A percentile compares a stretch with the other conserved stretches of the same genome.
These are phyloP conservation scores for Lolium rigidum DNA, from an alignment of 176 grass and related monocot genomes.

Conservation along the genomic window DNA sequence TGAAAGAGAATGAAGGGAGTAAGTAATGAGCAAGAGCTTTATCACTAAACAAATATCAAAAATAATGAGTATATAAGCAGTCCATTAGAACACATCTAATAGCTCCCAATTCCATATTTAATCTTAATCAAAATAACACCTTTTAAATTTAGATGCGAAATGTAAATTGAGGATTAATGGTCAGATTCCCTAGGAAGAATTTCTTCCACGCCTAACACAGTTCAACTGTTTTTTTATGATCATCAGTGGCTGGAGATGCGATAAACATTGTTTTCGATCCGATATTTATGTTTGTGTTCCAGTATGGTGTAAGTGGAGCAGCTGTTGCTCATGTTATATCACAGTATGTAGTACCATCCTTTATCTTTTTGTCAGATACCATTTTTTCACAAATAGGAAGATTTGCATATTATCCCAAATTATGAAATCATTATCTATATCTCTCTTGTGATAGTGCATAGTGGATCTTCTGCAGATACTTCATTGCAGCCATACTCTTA, in stretches of 20 bases:
- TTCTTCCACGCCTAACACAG: not conserved
- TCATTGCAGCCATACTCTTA: conserved; percentile 78
- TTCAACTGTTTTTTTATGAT: conserved; percentile 37
- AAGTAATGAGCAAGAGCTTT: not conserved
- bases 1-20: not conserved
- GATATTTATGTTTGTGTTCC: conserved; percentile 92
- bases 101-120: not conserved
- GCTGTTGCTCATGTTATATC: conserved; percentile 98
- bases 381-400: not conserved
- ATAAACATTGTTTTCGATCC: conserved; percentile 90
- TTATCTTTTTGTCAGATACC: not conserved
- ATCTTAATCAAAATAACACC: not conserved
- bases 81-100: not conserved
- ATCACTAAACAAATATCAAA: not conserved
- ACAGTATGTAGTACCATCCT: conserved; percentile 70
- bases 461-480: conserved; percentile 63
- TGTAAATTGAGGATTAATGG: not conserved
- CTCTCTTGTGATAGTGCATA: conserved; percentile 41
- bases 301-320: conserved; percentile 83
- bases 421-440: conserved; percentile 43
- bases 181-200: not conserved
- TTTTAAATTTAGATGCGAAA: not conserved
- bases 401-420: conserved; percentile 20
- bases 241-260: conserved; percentile 77
- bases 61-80: not conserved